These are phyloP conservation scores for Fraxinus americana DNA, from an alignment of 257 asterid species.

Conservation along the genomic window DNA sequence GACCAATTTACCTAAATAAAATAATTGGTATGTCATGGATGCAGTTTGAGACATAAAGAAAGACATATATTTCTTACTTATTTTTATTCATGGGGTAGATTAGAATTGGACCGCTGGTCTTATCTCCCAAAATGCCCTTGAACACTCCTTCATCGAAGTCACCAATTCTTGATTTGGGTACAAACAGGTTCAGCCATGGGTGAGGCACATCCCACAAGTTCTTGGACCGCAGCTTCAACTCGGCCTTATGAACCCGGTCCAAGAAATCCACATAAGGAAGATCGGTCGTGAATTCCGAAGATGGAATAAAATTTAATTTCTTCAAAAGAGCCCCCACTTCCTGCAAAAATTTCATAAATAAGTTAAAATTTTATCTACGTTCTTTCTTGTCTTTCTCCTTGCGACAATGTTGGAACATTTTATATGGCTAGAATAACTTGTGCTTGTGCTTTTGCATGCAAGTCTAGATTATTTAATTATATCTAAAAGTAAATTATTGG, in stretches of 20 bases:
- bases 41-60: neutral
- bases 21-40: neutral
- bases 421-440: too few species aligned
- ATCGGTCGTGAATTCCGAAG: conserved; percentile 64
- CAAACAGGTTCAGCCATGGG: conserved; percentile 84
- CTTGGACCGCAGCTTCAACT: conserved; percentile 66
- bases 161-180: conserved; percentile 68
- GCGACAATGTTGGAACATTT: neutral
- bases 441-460: neutral
- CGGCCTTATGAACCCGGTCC: conserved; percentile 90
- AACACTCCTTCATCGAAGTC: conserved; percentile 75
- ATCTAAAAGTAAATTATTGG: neutral
- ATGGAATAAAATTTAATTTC: conserved; percentile 57
- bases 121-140: conserved; percentile 72
- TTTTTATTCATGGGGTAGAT: conserved; percentile 81
- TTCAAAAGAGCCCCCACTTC: conserved; percentile 53
- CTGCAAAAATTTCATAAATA: conserved; percentile 29
- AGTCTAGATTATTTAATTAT: neutral
- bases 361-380: neutral
- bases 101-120: conserved; percentile 77
- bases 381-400: neutral
- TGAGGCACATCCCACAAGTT: conserved; percentile 88
- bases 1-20: neutral
- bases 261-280: conserved; percentile 68
- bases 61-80: conserved; percentile 46